phyloP scores from a whole-genome alignment of 108 stramenopile genomes.

The Hondaea fermentalgiana region DNA sequence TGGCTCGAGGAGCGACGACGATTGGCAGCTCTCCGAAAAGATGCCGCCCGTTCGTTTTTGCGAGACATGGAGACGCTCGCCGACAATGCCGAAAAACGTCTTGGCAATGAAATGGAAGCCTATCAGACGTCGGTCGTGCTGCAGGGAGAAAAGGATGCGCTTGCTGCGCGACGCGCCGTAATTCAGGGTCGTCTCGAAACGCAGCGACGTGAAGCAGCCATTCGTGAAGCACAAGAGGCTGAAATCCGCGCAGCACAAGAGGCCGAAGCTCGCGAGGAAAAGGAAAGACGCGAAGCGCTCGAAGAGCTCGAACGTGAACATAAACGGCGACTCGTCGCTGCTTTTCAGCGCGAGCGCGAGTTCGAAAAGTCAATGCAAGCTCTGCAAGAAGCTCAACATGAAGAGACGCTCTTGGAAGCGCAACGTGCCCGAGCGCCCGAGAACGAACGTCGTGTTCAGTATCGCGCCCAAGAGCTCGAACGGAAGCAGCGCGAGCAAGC shows the following conservation, averaged over 20 bases:
- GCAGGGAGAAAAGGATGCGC: neutral
- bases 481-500: neutral
- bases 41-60: neutral
- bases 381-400: neutral
- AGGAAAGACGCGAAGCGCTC: neutral
- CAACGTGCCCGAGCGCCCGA: neutral
- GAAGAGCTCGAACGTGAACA: neutral
- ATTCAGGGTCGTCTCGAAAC: neutral
- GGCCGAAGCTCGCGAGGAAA: neutral
- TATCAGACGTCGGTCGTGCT: neutral
- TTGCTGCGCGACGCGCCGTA: neutral
- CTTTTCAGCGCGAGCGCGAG: neutral
- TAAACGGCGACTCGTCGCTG: neutral
- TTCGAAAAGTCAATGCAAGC: neutral
- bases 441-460: neutral
- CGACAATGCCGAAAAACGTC: neutral
- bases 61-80: neutral
- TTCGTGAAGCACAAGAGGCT: neutral
- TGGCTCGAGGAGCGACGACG: neutral
- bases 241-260: neutral
- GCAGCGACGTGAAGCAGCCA: neutral
- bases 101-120: neutral
- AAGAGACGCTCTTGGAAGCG: neutral
- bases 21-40: neutral
- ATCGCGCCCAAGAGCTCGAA: neutral